Evolutionary conservation across 352 stramenopile species (phyloP), one percentile per base, ranked within the genome.

Genomic region (Globisporangium yorkense): DNA sequence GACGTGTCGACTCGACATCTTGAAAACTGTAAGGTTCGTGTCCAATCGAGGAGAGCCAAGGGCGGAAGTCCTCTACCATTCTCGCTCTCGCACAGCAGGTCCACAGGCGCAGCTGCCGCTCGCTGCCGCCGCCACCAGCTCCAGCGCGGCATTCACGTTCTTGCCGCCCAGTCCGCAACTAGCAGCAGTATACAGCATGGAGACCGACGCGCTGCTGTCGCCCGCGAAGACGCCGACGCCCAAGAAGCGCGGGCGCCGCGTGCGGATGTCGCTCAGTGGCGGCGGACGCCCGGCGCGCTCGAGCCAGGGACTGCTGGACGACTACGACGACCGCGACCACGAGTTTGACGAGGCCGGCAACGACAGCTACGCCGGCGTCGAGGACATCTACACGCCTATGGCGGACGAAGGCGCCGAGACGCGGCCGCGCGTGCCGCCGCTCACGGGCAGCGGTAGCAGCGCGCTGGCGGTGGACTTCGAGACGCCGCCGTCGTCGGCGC

Each of bases 241-340:
- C 21, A 62, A 62, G 56, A 62, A 62, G 48, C 56, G 56, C 56
- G 54, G 54, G 16, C 47, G 48, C 16, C 56, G 48, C 56, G 56
- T 62, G 20, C 46, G 35, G 39, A 33, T 62, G 47, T 62, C 56
- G 56, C 56, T 62, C 46, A 60, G 55, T 9, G 56, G 56, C 18
- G 24, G 24, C 24, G 24, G 24, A 27, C 56, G 47, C 37, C 41
- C 56, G 13, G 40, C 56, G 24, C 56, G 56, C 47, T 56, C 56
- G 35, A 62, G 56, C 37, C 56, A 61, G 24, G 56, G 46, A 37
- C 56, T 61, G 47, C 37, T 61, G 13, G 56, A 61, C 37, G 55
- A 61, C 24, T 61, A 54, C 45, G 55, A 54, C 33, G 16, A 31
- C 46, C 43, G 39, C n/a, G 48, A 62, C 56, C 56, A 62, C 18